Conservation (phyloP, 2,329 filamentous ascomycete genomes). For the Colletotrichum liriopes region DNA sequence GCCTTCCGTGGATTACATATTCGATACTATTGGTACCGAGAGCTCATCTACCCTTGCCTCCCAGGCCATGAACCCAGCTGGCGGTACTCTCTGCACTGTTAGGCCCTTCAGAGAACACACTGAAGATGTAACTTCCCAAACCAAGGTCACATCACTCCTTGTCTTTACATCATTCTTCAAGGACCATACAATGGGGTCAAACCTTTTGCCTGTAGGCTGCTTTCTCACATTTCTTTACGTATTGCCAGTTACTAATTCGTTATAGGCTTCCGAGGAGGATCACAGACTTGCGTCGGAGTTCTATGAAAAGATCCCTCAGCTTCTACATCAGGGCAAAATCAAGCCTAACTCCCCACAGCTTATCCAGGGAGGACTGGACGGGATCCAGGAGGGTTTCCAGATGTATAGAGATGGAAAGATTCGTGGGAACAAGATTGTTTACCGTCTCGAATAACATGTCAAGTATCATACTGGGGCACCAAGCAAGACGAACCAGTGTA, state of each 20-base stretch:
- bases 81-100: constrained; percentile 3
- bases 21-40: constrained; percentile 4
- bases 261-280: not conserved
- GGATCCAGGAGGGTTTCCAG: not conserved
- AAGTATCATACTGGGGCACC: not conserved
- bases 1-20: not conserved
- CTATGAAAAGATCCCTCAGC: not conserved
- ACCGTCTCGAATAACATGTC: not conserved
- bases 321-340: constrained; percentile 3
- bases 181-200: constrained; percentile 1
- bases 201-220: constrained; percentile 5
- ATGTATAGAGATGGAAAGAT: constrained; percentile 4
- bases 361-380: constrained; percentile 3
- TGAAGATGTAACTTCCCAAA: not conserved
- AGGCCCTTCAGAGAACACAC: constrained; percentile 5
- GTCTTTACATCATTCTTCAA: constrained; percentile 1
- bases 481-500: not conserved
- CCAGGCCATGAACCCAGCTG: constrained; percentile 3
- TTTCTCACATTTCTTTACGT: not conserved
- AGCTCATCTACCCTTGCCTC: constrained; percentile 8
- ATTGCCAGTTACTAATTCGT: not conserved
- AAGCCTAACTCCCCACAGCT: not conserved
- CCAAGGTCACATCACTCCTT: constrained; percentile 2
- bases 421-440: not conserved
- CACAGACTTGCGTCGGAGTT: constrained; percentile 6